Percentiles rank a stretch among this genome's conserved stretches.
phyloP scores from a whole-genome alignment of 345 rosid species.

The Gossypium stocksii region DNA sequence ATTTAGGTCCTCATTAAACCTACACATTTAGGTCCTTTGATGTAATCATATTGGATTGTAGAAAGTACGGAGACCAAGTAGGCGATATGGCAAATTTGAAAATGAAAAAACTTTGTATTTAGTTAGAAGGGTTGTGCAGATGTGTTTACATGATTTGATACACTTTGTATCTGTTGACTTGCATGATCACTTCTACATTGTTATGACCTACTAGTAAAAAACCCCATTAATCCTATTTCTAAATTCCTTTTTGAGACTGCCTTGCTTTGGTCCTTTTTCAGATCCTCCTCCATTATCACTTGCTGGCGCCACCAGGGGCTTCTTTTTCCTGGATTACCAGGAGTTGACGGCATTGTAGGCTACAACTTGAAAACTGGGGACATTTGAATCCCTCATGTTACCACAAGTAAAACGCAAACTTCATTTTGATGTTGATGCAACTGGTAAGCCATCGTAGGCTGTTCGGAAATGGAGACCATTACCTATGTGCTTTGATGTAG shows the following conservation, averaged over 20 bases:
- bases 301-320: neutral
- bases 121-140: conserved; percentile 14
- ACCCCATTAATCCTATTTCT: conserved; percentile 4
- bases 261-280: conserved; percentile 8
- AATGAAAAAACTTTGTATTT: neutral
- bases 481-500: conserved; percentile 55
- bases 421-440: conserved; percentile 30
- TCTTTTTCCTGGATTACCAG: too few species aligned
- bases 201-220: neutral
- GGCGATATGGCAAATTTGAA: too few species aligned
- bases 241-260: neutral
- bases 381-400: neutral
- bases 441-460: conserved; percentile 36
- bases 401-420: neutral
- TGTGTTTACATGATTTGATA: conserved; percentile 9
- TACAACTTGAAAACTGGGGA: neutral
- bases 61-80: too few species aligned
- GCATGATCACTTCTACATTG: conserved; percentile 9
- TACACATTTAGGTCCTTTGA: too few species aligned
- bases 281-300: neutral
- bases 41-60: too few species aligned
- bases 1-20: too few species aligned
- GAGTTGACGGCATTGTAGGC: neutral
- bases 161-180: neutral
- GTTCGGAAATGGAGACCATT: conserved; percentile 73